Evolutionary conservation across 495 filamentous ascomycete species (phyloP), one percentile per base, ranked within the genome.

Genomic region (Xylaria palmicola): DNA sequence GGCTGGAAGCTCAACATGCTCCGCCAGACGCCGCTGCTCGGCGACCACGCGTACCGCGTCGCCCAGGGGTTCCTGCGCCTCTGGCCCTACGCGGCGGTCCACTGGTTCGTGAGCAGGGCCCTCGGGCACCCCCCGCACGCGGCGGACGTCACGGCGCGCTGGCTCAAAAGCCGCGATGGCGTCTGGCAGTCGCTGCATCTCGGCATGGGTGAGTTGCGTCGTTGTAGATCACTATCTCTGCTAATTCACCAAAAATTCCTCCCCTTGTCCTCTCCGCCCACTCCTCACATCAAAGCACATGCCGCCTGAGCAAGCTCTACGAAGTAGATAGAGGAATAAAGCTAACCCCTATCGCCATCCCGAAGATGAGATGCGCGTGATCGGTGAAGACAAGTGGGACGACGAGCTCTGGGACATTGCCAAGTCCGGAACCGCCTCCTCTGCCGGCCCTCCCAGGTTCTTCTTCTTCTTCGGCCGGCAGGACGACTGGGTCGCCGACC

Each of bases 401-500:
- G 78, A 88, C 52, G 88, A 92, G 66, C 73, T 97, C 36, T 97
- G 93, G 93, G 90, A 89, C 27, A 75, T 81, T n/a, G 77, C 79
- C 30, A 12, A 29, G 7, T 45, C 74, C 2, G 8, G 8, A n/a
- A 66, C 68, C 22, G 58, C 62, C 20, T 65, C 71, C 12, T 61
- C 63, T 37, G 62, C 36, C 62, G 65, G 56, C 15, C 60, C 81
- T 0, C 77, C 83, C 4, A 85, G 83, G 53, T 76, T 96, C 52
- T 84, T 87, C 44, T 92, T 96, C 71, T 92, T 90, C 60, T 97
- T 93, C 75, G 92, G 85, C 2, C 68, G 84, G 36, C 66, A 79
- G 64, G 93, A 97, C 65, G 82, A 88, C 66, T 97, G 93, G 93
- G 90, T 97, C 24, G 88, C 88, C 1, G 77, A 90, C 55, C 74